Evolutionary conservation across 495 filamentous ascomycete species (phyloP).

Genomic region (Entonaema liquescens): DNA sequence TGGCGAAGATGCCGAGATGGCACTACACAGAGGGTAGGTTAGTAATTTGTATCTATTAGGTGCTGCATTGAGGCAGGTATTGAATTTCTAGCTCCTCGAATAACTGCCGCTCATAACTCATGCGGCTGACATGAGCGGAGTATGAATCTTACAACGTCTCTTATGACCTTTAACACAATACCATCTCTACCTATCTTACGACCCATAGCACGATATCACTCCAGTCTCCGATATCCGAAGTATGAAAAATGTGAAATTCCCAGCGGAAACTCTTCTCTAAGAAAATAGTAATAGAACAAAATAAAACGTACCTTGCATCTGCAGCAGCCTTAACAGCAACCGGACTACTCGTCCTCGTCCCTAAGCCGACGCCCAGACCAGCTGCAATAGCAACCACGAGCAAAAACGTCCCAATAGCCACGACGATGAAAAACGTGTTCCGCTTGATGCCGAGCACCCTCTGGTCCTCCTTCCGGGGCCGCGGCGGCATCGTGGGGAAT

Average conservation of each 20-base stretch:
- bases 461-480: neutral
- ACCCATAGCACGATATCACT: neutral
- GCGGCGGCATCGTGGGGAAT: constrained; percentile 23
- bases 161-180: constrained; percentile 1
- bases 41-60: constrained; percentile 4
- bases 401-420: constrained; percentile 39
- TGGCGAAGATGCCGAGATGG: constrained; percentile 1
- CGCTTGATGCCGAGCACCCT: constrained; percentile 34
- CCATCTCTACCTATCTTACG: neutral
- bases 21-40: neutral
- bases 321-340: neutral
- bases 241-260: neutral
- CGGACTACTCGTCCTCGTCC: constrained; percentile 13
- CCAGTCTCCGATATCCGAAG: neutral
- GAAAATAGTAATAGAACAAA: neutral
- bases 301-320: constrained; percentile 16
- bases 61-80: neutral
- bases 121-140: constrained; percentile 21
- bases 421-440: constrained; percentile 34
- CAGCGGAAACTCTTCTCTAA: too few species aligned
- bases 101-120: neutral
- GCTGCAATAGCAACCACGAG: constrained; percentile 43
- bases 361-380: constrained; percentile 46
- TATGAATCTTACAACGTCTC: neutral
- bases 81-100: neutral